Conservation (phyloP, 1,284 basidiomycete species). For the Marasmius fiardii region DNA sequence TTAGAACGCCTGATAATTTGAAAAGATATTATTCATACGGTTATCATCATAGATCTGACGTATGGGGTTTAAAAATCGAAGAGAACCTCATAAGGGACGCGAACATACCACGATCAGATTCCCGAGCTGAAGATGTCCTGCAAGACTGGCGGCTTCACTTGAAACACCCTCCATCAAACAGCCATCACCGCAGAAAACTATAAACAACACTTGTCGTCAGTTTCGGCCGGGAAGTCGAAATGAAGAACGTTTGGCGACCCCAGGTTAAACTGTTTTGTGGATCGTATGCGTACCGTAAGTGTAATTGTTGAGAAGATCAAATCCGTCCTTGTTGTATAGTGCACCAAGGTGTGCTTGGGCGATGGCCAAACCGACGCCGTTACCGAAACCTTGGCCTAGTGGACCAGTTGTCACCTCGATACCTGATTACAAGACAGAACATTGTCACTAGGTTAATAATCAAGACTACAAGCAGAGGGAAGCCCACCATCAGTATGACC, state of each 20-base stretch:
- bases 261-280: slow-evolving; percentile 8
- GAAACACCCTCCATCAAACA: slow-evolving; percentile 97
- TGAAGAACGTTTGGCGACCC: too few species aligned
- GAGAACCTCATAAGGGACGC: slow-evolving; percentile 10
- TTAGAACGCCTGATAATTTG: neutral
- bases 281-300: slow-evolving; percentile 67
- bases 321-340: slow-evolving; percentile 86
- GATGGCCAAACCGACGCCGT: slow-evolving; percentile 91
- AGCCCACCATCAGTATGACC: slow-evolving; percentile 78
- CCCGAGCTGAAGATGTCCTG: slow-evolving; percentile 89
- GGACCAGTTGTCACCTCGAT: slow-evolving; percentile 97
- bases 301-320: slow-evolving; percentile 85
- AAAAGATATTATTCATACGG: slow-evolving; percentile 44
- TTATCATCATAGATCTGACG: slow-evolving; percentile 85
- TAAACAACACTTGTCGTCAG: slow-evolving; percentile 11
- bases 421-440: slow-evolving; percentile 32
- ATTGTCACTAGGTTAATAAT: neutral
- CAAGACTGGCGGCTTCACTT: slow-evolving; percentile 87
- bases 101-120: slow-evolving; percentile 83
- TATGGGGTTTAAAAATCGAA: slow-evolving; percentile 4
- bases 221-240: too few species aligned
- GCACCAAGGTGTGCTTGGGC: slow-evolving; percentile 89
- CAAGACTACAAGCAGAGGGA: neutral
- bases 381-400: slow-evolving; percentile 92
- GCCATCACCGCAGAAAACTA: slow-evolving; percentile 90